Evolutionary conservation across 2,329 filamentous ascomycete genomes (phyloP).

Genomic region (Scedosporium boydii): DNA sequence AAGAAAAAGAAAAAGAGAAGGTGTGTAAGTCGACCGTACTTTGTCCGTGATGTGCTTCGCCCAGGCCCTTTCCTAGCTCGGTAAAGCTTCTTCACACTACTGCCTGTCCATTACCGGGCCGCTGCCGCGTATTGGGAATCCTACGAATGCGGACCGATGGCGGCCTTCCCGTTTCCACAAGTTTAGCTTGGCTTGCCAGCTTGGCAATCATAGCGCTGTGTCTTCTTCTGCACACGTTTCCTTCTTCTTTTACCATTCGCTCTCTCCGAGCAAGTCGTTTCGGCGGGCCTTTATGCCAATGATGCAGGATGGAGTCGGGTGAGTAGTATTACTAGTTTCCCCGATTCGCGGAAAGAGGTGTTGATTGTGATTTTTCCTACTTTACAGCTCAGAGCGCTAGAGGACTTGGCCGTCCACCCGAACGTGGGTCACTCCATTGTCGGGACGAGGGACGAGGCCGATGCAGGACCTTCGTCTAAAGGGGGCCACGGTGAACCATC

Average conservation of each 20-base stretch:
- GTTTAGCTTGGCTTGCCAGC: background rate
- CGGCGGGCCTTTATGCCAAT: no score
- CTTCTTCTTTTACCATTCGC: background rate
- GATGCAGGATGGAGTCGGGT: no score
- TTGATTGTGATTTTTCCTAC: no score
- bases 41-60: background rate
- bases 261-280: background rate
- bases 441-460: no score
- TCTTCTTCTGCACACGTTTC: background rate
- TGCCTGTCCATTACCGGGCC: background rate
- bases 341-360: no score
- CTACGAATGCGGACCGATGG: background rate
- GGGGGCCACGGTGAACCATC: no score
- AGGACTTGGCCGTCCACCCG: no score
- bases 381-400: no score
- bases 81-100: background rate
- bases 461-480: no score
- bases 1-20: background rate
- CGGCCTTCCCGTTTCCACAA: background rate
- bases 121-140: background rate
- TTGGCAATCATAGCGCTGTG: background rate
- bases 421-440: no score
- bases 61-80: background rate
- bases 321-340: no score
- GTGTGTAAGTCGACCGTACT: background rate